Evolutionary conservation across 2,329 filamentous ascomycete species (phyloP), one percentile per base, ranked within the genome.

Genomic region (Aspergillus fijiensis): DNA sequence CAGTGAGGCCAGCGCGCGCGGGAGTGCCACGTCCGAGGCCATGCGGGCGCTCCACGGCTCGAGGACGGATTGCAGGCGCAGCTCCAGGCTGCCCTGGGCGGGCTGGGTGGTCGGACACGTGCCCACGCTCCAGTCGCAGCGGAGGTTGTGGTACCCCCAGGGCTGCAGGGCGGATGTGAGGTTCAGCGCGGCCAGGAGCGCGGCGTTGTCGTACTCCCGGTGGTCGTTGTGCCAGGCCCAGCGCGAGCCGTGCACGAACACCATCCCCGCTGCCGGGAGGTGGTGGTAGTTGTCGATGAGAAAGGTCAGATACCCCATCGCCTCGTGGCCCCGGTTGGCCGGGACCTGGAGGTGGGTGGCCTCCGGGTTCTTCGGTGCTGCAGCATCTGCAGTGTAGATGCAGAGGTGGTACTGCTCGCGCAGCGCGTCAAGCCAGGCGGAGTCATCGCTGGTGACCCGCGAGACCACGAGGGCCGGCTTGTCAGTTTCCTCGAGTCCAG

Each of bases 101-200:
- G 73, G 66, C 0, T 72, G 68, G 2, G 69, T 67, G 0, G 70
- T 47, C 1, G 69, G 63, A 60, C 79, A 79, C 0, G 77, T 79
- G 52, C 80, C 79, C 1, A 74, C 72, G 45, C 77, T 80, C 81
- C 81, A 82, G 65, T 82, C 80, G 60, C 81, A 83, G 49, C 80
- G 76, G 29, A 83, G 70, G 59, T 83, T 83, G 57, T 81, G 76
- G 63, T 82, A 83, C 0, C 81, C 81, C 1, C 64, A 60, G 0
- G 67, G 67, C 9, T 67, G 63, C 1, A 82, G 68, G 1, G 80
- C 80, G 0, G 70, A 58, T 0, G 72, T 62, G 0, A 81, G 56
- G 61, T 82, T 74, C 12, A 82, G 71, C 1, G 62, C 58, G 0
- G 63, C 60, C 1, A 83, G 74, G 0, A 81, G 66, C 3, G 71